These are phyloP conservation scores for Magnolia changhungtana DNA, from an alignment of 164 flowering plant species.

Conservation along the genomic window DNA sequence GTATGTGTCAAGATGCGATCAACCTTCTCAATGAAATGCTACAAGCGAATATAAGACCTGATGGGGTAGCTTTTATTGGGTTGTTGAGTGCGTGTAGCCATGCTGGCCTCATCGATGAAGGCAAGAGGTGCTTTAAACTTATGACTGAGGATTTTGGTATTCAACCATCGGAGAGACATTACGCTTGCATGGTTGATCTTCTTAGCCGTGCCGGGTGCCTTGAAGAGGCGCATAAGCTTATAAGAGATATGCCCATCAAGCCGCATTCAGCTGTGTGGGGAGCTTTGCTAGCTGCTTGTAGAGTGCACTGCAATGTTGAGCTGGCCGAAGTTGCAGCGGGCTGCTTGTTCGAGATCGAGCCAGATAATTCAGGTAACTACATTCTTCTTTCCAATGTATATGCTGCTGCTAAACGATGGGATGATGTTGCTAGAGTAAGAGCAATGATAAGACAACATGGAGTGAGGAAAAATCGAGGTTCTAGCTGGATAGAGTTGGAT, in stretches of 20 bases:
- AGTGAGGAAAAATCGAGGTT: conserved; percentile 37
- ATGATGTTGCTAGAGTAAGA: conserved; percentile 38
- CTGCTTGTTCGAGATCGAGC: conserved; percentile 39
- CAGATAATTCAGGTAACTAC: conserved; percentile 41
- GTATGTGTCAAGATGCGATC: conserved; percentile 31
- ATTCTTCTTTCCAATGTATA: conserved; percentile 34
- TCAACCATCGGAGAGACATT: conserved; percentile 37
- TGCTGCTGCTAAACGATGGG: conserved; percentile 36
- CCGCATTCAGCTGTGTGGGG: conserved; percentile 39
- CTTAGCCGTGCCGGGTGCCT: conserved; percentile 40
- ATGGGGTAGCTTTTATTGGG: conserved; percentile 36
- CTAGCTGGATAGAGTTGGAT: conserved; percentile 42
- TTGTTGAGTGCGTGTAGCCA: conserved; percentile 41
- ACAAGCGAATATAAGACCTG: conserved; percentile 29
- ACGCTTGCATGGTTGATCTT: conserved; percentile 41
- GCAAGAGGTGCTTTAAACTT: conserved; percentile 28
- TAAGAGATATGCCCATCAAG: conserved; percentile 29
- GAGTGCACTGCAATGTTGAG: conserved; percentile 27
- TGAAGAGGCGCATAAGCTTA: conserved; percentile 29
- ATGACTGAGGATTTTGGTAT: conserved; percentile 32
- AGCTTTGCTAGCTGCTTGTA: conserved; percentile 43
- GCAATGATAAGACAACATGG: conserved; percentile 29
- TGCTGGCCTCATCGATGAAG: conserved; percentile 41
- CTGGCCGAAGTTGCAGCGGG: conserved; percentile 39
- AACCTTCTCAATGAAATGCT: conserved; percentile 32